phyloP scores from a whole-genome alignment of 805 yeast genomes.

The Hanseniaspora nectarophila region DNA sequence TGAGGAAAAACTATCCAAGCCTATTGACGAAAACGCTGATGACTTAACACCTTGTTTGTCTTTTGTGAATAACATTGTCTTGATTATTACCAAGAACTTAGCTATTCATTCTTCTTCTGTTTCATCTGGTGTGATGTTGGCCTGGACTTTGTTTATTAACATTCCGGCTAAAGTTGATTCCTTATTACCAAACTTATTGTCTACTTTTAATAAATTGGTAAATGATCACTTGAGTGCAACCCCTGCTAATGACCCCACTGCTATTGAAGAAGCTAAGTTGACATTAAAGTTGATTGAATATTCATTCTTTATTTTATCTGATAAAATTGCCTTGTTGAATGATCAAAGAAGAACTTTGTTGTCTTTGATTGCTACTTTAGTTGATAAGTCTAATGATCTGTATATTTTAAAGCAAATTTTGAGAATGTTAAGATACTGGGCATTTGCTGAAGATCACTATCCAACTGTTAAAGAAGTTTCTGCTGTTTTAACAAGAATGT shows the following conservation, averaged over 20 bases:
- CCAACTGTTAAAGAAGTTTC: slow-evolving; percentile 96
- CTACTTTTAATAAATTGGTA: slow-evolving; percentile 78
- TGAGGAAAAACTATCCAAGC: neutral
- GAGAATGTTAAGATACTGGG: slow-evolving; percentile 75
- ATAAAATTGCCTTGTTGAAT: slow-evolving; percentile 74
- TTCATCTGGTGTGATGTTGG: slow-evolving; percentile 74
- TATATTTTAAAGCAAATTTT: slow-evolving; percentile 63
- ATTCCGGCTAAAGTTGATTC: slow-evolving; percentile 66
- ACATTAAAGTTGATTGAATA: slow-evolving; percentile 66
- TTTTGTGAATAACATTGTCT: slow-evolving; percentile 49
- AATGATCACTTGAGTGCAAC: slow-evolving; percentile 66
- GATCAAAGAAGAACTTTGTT: slow-evolving; percentile 86
- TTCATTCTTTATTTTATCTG: slow-evolving; percentile 62
- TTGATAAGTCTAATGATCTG: slow-evolving; percentile 76
- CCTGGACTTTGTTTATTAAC: slow-evolving; percentile 68
- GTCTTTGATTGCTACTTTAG: slow-evolving; percentile 73
- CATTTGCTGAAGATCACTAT: slow-evolving; percentile 72
- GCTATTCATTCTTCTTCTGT: slow-evolving; percentile 52
- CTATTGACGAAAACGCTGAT: slow-evolving; percentile 34
- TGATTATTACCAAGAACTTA: slow-evolving; percentile 70
- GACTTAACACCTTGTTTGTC: slow-evolving; percentile 50
- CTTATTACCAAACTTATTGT: slow-evolving; percentile 62
- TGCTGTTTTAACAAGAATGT: slow-evolving; percentile 83
- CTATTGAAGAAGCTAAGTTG: slow-evolving; percentile 63
- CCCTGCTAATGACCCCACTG: slow-evolving; percentile 32